These are phyloP conservation scores for Candida sithepensis DNA, from an alignment of 805 yeast species.

Conservation along the genomic window DNA sequence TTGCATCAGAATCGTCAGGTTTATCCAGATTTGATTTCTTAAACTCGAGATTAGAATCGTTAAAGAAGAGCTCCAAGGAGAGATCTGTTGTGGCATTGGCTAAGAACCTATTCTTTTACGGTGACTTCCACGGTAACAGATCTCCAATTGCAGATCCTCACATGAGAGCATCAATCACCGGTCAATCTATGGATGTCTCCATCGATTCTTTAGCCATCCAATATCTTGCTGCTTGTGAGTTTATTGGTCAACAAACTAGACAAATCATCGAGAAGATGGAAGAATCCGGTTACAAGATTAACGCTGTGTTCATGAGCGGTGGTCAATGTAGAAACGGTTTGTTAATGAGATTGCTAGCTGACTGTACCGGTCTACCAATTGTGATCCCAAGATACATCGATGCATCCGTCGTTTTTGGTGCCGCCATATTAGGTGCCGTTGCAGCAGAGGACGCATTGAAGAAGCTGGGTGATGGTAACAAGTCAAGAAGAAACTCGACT, in stretches of 20 bases:
- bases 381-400: conserved; percentile 93
- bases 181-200: conserved; percentile 87
- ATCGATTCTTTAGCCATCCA: conserved; percentile 80
- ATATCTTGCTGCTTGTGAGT: conserved; percentile 93
- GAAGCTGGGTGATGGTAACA: conserved; percentile 23
- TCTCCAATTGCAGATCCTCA: conserved; percentile 95
- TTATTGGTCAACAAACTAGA: conserved; percentile 95
- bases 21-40: conserved; percentile 79
- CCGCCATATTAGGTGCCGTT: conserved; percentile 92
- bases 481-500: conserved; percentile 27
- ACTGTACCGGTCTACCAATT: conserved; percentile 88
- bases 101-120: conserved; percentile 85
- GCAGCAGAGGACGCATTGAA: conserved; percentile 67
- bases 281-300: conserved; percentile 70
- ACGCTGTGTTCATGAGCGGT: conserved; percentile 84
- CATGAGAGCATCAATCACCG: conserved; percentile 91
- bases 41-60: conserved; percentile 67
- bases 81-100: conserved; percentile 80
- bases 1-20: conserved; percentile 62
- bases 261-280: conserved; percentile 89
- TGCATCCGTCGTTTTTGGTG: conserved; percentile 95
- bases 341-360: conserved; percentile 85
- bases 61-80: conserved; percentile 52
- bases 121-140: conserved; percentile 95
- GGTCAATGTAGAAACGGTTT: conserved; percentile 95